phyloP scores from a whole-genome alignment of 257 asterid species.

The Solanum bulbocastanum region DNA sequence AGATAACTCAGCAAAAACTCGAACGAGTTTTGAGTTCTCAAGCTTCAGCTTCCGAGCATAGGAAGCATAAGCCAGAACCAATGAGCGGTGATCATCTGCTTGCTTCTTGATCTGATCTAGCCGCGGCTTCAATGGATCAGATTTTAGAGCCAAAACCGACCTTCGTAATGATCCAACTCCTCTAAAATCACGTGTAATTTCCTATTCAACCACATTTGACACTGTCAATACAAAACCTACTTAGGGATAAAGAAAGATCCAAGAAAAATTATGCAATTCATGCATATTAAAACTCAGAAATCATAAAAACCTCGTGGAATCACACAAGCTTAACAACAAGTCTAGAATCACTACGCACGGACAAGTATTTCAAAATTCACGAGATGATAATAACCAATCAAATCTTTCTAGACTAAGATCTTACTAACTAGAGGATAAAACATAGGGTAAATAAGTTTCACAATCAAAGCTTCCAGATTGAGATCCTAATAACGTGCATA shows the following conservation, averaged over 20 bases:
- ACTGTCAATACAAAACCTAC: conserved; percentile 1
- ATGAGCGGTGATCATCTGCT: conserved; percentile 56
- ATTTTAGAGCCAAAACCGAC: conserved; percentile 45
- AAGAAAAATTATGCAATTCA: not conserved
- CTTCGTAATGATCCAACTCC: conserved; percentile 31
- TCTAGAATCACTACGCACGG: not conserved
- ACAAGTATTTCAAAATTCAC: not conserved
- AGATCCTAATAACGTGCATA: not conserved
- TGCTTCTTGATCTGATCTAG: conserved; percentile 67
- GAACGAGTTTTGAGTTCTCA: conserved; percentile 61
- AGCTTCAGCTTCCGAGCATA: conserved; percentile 73
- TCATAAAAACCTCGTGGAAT: not conserved
- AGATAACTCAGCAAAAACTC: conserved; percentile 56
- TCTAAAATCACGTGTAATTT: conserved; percentile 11
- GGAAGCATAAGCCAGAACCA: conserved; percentile 58
- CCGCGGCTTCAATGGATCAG: conserved; percentile 70
- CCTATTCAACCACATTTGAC: conserved; percentile 21
- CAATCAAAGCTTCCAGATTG: not conserved
- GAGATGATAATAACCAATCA: not conserved
- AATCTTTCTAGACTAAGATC: not conserved
- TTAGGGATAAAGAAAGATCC: not conserved
- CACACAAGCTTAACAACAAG: not conserved
- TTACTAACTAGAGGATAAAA: not conserved
- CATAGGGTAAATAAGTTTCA: not conserved
- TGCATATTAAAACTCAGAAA: not conserved